Percentiles rank a stretch among this genome's conserved stretches.
These are phyloP conservation scores for Pythium rishiriense DNA, from an alignment of 352 stramenopile species.

Conservation along the genomic window DNA sequence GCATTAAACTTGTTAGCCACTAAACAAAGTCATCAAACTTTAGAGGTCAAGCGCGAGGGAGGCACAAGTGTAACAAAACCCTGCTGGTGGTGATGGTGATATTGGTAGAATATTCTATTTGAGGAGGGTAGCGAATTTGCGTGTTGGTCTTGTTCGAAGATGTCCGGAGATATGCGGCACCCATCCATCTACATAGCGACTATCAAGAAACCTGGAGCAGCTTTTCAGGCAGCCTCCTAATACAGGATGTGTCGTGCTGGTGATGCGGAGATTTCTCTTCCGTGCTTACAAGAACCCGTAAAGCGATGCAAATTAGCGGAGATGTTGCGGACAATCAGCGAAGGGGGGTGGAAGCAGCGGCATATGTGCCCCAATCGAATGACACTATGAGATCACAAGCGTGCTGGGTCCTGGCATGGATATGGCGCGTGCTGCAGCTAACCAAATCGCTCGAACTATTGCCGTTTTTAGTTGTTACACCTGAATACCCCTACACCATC, in stretches of 20 bases:
- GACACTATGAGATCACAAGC: slow-evolving; percentile 38
- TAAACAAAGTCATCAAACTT: too few species aligned
- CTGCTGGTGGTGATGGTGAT: too few species aligned
- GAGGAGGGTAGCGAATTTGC: too few species aligned
- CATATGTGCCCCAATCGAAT: slow-evolving; percentile 31
- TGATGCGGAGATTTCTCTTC: slow-evolving; percentile 35
- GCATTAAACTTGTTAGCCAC: too few species aligned
- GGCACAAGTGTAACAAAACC: too few species aligned
- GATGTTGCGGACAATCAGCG: slow-evolving; percentile 24
- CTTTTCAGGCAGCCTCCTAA: slow-evolving; percentile 30
- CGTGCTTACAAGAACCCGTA: slow-evolving; percentile 31
- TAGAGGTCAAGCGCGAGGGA: too few species aligned
- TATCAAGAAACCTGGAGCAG: slow-evolving; percentile 28
- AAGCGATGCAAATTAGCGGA: slow-evolving; percentile 39
- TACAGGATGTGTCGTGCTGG: too few species aligned
- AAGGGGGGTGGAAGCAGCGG: slow-evolving; percentile 27
- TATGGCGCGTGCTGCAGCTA: slow-evolving; percentile 25
- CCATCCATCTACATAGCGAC: slow-evolving; percentile 25
- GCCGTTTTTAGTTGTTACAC: slow-evolving; percentile 21
- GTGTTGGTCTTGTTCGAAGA: too few species aligned
- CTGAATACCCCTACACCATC: too few species aligned
- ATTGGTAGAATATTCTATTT: too few species aligned
- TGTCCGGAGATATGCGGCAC: slow-evolving; percentile 26
- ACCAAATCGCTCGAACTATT: slow-evolving; percentile 24
- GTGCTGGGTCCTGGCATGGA: slow-evolving; percentile 30